Evolutionary conservation across 495 filamentous ascomycete species (phyloP), one percentile per base, ranked within the genome.

Genomic region (Xylaria curta): DNA sequence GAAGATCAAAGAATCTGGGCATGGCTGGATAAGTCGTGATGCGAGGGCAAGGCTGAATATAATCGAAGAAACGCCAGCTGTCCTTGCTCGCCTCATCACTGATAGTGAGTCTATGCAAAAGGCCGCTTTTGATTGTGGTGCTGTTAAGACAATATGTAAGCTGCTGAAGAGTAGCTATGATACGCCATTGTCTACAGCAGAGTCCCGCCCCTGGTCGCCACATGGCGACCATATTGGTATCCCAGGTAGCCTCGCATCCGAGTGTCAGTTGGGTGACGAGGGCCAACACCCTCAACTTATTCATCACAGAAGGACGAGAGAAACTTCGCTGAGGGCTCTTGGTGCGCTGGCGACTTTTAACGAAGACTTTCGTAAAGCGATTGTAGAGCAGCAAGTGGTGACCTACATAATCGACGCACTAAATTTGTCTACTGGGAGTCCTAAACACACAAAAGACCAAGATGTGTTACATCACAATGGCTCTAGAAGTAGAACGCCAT

Each of bases 321-420:
- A 94, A 78, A 89, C 88, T 61, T 88, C 91, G n/a, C 81, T 99
- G 31, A 90, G 89, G 70, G 93, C 93, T 13, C 81, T 98, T 61
- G 92, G 93, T 54, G 90, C 92, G 6, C 78, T 99, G 69, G 90
- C 92, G 19, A 87, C 92, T 6, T 91, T 91, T 76, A 94, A 94
- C 64, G 94, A 98, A 69, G 89, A 93, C 46, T 94, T 94, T 74
- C 87, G 94, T 33, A 97, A 97, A 78, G 85, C 86, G 4, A 86
- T 98, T 54, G 92, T 95, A 62, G 93, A 95, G 26, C 88, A 92
- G 64, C 94, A 93, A 3, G 87, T 93, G 24, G 85, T 96, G 3
- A 88, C 90, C 2, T 94, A 91, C 77, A 90, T 98, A 42, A 91
- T 96, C 47, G 93, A 96, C 73, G 93, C 94, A 0, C 85, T 98